Conservation (phyloP, 306 rosid species). For the Quercus mongolica region DNA sequence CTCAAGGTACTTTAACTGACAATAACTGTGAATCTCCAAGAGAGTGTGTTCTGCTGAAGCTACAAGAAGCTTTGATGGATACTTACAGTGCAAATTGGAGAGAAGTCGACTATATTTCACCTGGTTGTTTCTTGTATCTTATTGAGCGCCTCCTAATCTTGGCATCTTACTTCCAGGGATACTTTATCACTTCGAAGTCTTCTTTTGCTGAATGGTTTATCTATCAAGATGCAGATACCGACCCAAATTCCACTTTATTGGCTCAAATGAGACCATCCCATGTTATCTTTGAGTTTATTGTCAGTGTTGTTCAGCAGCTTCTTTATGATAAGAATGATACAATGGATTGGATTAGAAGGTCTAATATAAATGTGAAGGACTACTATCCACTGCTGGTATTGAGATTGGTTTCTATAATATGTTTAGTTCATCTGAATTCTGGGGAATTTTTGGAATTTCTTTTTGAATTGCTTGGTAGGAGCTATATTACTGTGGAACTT, state of each 20-base stretch:
- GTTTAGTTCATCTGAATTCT: slow-evolving; percentile 43
- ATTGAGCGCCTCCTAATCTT: slow-evolving; percentile 56
- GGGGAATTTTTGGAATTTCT: slow-evolving; percentile 17
- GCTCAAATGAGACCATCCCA: not conserved
- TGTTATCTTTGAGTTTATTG: slow-evolving; percentile 17
- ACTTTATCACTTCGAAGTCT: slow-evolving; percentile 48
- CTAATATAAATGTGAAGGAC: slow-evolving; percentile 1
- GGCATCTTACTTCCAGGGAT: slow-evolving; percentile 26
- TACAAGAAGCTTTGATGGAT: slow-evolving; percentile 34
- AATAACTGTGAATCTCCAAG: not conserved
- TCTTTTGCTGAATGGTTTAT: slow-evolving; percentile 65
- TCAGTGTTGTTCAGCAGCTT: not conserved
- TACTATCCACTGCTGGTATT: slow-evolving; percentile 32
- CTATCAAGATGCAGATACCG: slow-evolving; percentile 24
- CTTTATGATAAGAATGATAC: slow-evolving; percentile 12
- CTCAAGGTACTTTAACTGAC: not conserved
- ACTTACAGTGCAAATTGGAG: slow-evolving; percentile 35
- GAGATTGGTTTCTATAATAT: slow-evolving; percentile 38
- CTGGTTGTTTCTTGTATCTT: slow-evolving; percentile 64
- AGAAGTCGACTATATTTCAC: slow-evolving; percentile 46
- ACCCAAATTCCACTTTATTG: slow-evolving; percentile 2
- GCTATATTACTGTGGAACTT: slow-evolving; percentile 14
- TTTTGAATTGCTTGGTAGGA: slow-evolving; percentile 12
- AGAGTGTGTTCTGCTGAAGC: not conserved
- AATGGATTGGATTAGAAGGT: slow-evolving; percentile 37